A percentile compares a stretch with the other conserved stretches of the same genome.
phyloP scores from a whole-genome alignment of 2,329 filamentous ascomycete species.

The Aspergillus niger region DNA sequence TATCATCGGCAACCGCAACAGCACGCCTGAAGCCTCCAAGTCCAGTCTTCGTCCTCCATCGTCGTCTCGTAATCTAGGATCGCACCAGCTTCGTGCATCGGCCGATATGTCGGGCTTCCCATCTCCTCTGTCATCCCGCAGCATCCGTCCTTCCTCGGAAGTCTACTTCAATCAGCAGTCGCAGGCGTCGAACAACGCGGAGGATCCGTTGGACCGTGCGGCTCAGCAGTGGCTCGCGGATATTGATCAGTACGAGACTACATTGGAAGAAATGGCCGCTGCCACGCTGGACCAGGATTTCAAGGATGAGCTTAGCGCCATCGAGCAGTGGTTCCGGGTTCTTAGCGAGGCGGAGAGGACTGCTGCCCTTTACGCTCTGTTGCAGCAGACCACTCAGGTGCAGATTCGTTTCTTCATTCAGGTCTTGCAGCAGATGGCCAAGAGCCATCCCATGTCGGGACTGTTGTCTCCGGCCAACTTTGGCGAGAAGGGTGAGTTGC shows the following conservation, averaged over 20 bases:
- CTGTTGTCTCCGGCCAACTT: constrained; percentile 93
- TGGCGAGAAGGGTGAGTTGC: constrained; percentile 75
- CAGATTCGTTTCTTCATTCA: constrained; percentile 99
- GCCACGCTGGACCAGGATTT: constrained; percentile 99
- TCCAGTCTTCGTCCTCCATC: constrained; percentile 81
- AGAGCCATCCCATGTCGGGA: constrained; percentile 95
- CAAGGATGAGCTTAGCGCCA: constrained; percentile 97
- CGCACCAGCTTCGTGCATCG: constrained; percentile 87
- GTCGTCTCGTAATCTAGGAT: constrained; percentile 74
- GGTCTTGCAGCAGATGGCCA: constrained; percentile 97
- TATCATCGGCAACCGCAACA: constrained; percentile 84
- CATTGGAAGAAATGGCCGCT: constrained; percentile 96
- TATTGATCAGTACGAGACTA: constrained; percentile 99
- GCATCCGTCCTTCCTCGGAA: constrained; percentile 90
- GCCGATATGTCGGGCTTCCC: constrained; percentile 90
- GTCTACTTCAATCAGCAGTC: constrained; percentile 81
- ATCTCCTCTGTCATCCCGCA: constrained; percentile 70
- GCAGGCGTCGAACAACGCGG: constrained; percentile 67
- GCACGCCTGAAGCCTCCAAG: constrained; percentile 87
- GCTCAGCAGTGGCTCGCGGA: constrained; percentile 99
- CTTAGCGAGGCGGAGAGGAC: constrained; percentile 95
- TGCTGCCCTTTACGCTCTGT: constrained; percentile 87
- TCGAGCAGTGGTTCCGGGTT: constrained; percentile 99
- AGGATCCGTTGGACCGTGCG: constrained; percentile 89
- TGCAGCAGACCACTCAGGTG: constrained; percentile 98